These are phyloP conservation scores for Paramecium caudatum DNA, from an alignment of 73 alveolate species.

Conservation along the genomic window DNA sequence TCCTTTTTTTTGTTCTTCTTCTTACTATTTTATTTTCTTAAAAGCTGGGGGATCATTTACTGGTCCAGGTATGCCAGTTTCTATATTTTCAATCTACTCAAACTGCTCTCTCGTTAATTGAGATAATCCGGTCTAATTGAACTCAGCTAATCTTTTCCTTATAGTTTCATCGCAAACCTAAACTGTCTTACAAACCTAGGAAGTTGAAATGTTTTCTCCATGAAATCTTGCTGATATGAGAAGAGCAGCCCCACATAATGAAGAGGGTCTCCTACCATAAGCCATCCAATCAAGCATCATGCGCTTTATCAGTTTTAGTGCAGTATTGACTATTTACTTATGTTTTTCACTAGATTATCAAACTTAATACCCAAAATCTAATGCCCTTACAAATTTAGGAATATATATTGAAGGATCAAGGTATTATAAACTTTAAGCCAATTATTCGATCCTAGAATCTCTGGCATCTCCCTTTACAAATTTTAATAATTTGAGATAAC, in stretches of 20 bases:
- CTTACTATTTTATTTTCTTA: conserved; percentile 78
- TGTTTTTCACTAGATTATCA: conserved; percentile 79
- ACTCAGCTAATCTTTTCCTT: conserved; percentile 96
- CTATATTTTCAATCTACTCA: conserved; percentile 83
- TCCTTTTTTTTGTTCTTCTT: conserved; percentile 56
- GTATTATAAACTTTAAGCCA: conserved; percentile 75
- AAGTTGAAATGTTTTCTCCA: conserved; percentile 88
- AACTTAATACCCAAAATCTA: conserved; percentile 66
- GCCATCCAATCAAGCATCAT: conserved; percentile 98
- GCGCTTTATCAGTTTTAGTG: conserved; percentile 90
- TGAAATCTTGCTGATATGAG: conserved; percentile 95
- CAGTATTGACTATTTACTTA: conserved; percentile 89
- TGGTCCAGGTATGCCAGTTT: conserved; percentile 85
- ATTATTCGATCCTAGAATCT: conserved; percentile 7
- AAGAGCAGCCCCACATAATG: conserved; percentile 98
- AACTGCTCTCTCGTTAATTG: conserved; percentile 95
- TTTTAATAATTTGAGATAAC: conserved; percentile 90
- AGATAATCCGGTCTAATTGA: conserved; percentile 93
- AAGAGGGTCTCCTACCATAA: conserved; percentile 98
- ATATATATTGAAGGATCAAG: conserved; percentile 96
- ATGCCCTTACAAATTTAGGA: conserved; percentile 88
- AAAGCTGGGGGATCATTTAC: conserved; percentile 97
- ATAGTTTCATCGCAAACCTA: conserved; percentile 97
- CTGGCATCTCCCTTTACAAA: conserved; percentile 74
- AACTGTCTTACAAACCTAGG: conserved; percentile 91